Evolutionary conservation across 164 flowering plant species (phyloP), one percentile per base, ranked within the genome.

Genomic region (Chimonanthus praecox): DNA sequence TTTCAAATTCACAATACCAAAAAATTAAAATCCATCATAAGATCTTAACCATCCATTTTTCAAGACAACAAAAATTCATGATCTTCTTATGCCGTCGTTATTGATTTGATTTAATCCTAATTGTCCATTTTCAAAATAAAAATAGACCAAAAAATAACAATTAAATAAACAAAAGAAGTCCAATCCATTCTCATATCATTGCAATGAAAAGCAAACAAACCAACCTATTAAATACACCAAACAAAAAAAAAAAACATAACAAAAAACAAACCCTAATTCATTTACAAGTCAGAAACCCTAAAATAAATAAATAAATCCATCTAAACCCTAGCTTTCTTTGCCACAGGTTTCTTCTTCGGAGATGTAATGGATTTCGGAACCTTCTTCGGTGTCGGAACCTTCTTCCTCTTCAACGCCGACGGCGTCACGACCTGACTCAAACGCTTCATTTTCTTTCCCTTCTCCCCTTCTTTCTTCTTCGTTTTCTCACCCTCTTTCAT

Each of bases 401-500:
- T 45, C 68, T 48, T 68, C 54, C 48, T 49, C 70, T 49, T 68
- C 70, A 68, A 47, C 9, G 58, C 58, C 2, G 49, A 16, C 7
- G 70, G 70, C 54, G 48, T 66, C 68, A 2, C 7, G 6, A 66
- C 68, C 47, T 66, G 68, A 66, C 68, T 66, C 68, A 66, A 44
- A 11, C 68, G 16, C 68, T 66, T 66, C 47, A 44, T 66, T 49
- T 47, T 68, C 15, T 47, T 68, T 18, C 9, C 70, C 54, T 49
- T 68, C 54, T 16, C 50, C 2, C 3, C 70, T 3, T 47, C 33
- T 18, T 68, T 48, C 45, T 9, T 44, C 70, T 11, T 16, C 16
- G 47, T 0, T 33, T 49, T 68, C 54, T 16, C 50, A 7, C 3
- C 70, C 2, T 47, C 33, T 18, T 68, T 48, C 45, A 4, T 44